Base-by-base conservation (phyloP, 2,329 filamentous ascomycete genomes). In the Penicillium sp. region DNA sequence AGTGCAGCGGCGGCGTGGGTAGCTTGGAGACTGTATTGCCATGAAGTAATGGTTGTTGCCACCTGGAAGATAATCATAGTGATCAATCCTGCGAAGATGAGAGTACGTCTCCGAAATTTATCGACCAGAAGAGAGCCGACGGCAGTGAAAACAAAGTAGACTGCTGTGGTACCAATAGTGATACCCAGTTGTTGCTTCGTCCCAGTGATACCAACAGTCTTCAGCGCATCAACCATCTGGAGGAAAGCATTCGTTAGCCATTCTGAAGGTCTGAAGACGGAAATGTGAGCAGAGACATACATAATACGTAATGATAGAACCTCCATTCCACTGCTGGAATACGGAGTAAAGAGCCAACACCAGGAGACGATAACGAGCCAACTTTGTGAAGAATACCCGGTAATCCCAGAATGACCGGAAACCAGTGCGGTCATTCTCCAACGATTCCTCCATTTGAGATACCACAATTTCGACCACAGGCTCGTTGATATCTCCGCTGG, bases 271-370 rank as follows among this genome's bases (percentile, higher is more conserved):
- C 18, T 2, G 49, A 36, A 9, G 14, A 7, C 13, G 7, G 19
- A 9, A 4, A 33, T 41, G 1, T 13, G 50, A 16, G 10, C 24
- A 10, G n/a, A 64, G 31, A 77, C 72, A 58, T 24, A 77, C 72
- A 58, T 80, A 81, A 55, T 77, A 73, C 3, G 73, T 75, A 56
- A 81, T 78, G 59, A 80, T 79, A n/a, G 77, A 75, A 40, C 78
- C 78, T 10, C 78, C 78, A 50, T 79, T 80, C 79, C 79, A 81
- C 55, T 78, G 76, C 60, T 81, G 78, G 65, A 81, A 81, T 49
- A 78, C 57, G 1, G 77, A 80, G 63, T 82, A 82, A 9, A 82
- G 66, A 18, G 78, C 63, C 14, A 82, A 65, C 10, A 81, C 75
- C 1, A 81, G 56, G 4, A 81, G 69, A 24, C 80, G 74, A 61